Evolutionary conservation across 2,329 filamentous ascomycete genomes (phyloP).

Genomic region (Corynespora cassiicola): DNA sequence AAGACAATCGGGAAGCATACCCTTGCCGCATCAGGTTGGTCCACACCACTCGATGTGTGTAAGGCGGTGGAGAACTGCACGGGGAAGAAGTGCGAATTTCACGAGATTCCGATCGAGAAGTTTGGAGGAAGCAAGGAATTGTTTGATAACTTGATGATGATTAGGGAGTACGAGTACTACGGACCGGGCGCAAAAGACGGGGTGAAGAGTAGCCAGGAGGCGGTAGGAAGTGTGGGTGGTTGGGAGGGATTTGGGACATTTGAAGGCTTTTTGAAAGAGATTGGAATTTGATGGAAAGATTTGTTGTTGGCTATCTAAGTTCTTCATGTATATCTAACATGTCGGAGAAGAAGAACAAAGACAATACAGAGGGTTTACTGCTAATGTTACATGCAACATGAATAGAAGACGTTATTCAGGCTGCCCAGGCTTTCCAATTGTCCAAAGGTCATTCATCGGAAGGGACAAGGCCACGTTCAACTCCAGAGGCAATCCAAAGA

Average conservation of each 20-base stretch:
- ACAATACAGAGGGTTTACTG: no score
- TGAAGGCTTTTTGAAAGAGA: constrained; percentile 9
- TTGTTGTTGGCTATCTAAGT: no score
- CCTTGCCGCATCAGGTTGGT: constrained; percentile 6
- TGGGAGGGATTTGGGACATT: constrained; percentile 10
- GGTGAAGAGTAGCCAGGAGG: constrained; percentile 14
- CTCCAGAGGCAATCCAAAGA: no score
- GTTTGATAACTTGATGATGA: constrained; percentile 21
- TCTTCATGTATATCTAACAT: no score
- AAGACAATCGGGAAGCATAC: constrained; percentile 15
- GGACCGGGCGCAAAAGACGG: constrained; percentile 15
- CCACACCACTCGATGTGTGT: constrained; percentile 15
- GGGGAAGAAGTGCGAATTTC: constrained; percentile 11
- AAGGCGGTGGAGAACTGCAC: constrained; percentile 6
- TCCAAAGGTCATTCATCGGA: no score
- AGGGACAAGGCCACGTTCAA: no score
- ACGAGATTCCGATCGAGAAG: constrained; percentile 9
- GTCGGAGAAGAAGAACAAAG: no score
- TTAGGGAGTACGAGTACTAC: constrained; percentile 18
- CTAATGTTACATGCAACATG: no score
- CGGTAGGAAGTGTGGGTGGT: constrained; percentile 5
- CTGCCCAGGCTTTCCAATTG: no score
- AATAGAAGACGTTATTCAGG: no score
- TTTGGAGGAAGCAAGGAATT: constrained; percentile 15
- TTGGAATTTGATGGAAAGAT: constrained; percentile 9